These are phyloP conservation scores for Ceratocystis papillata DNA, from an alignment of 2,329 filamentous ascomycete species.

Conservation along the genomic window DNA sequence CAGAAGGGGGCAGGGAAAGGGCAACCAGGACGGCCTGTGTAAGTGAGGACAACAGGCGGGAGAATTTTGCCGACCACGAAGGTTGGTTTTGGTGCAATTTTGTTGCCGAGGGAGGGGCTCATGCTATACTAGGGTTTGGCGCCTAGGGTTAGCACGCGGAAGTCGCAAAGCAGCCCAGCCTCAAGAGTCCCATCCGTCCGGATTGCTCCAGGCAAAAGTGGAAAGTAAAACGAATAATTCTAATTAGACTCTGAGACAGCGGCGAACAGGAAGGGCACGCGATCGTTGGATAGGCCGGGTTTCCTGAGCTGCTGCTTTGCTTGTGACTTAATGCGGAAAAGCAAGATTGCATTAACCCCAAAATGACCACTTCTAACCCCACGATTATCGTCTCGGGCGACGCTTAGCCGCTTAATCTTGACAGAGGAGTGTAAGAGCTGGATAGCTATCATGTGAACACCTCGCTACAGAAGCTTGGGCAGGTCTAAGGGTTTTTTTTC, in stretches of 20 bases:
- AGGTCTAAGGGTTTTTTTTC: too few relatives aligned
- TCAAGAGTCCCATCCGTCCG: constrained; percentile 8
- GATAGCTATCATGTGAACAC: not conserved
- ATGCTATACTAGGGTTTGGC: too few relatives aligned
- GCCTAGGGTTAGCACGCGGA: not conserved
- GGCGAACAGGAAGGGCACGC: not conserved
- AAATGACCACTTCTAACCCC: not conserved
- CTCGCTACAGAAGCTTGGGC: too few relatives aligned
- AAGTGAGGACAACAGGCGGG: not conserved
- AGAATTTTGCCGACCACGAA: not conserved
- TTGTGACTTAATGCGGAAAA: not conserved
- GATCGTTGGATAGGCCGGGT: too few relatives aligned
- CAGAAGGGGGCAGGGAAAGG: not conserved
- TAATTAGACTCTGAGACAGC: not conserved
- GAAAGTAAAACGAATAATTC: not conserved
- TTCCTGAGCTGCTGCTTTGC: not conserved
- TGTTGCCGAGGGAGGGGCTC: too few relatives aligned
- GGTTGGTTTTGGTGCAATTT: not conserved
- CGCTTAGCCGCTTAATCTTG: not conserved
- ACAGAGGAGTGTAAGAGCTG: not conserved
- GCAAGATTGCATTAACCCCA: not conserved
- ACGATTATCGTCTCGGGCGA: too few relatives aligned
- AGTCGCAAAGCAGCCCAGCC: not conserved
- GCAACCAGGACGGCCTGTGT: not conserved
- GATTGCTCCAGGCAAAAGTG: not conserved